Base-by-base conservation (phyloP, 768 basidiomycete genomes). In the Macrocybe gigantea region DNA sequence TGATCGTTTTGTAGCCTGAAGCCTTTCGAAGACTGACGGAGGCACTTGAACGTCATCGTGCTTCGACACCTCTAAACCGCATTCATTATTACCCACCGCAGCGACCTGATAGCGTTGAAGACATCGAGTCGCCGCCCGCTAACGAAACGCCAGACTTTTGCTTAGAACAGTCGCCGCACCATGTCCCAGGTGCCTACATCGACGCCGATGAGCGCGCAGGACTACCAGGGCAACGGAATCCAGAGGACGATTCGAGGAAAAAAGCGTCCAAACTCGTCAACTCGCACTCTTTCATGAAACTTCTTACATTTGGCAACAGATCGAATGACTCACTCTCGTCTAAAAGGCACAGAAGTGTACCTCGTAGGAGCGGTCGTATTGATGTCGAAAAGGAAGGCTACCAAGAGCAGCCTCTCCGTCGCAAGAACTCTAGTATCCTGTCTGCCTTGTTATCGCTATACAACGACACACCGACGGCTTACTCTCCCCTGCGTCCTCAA, bases 141-240 rank as follows among this genome's bases (percentile, higher is more conserved):
- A 29, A 50, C 52, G 1, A 55, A 57, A 7, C 57, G 60, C 6
- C 55, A 45, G 6, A 43, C 53, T 10, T 62, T 56, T 38, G 5
- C 35, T 39, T 35, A 10, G n/a, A 14, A 4, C 60, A 53, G 9
- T 54, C 63, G 2, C 65, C 66, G 1, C 66, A 64, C 34, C 54
- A 67, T 11, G 64, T 79, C 4, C 77, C 77, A 0, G 80, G 76
- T 35, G 70, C 67, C 41, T 84, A 73, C 58, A 82, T 88, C 54
- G 79, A 78, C 46, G 74, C 78, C 0, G 61, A 73, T 41, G 88
- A 90, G 61, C 76, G 71, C 41, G 81, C 79, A 35, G 87, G 87
- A 0, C 61, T 90, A 29, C 71, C 73, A 35, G 56, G 71, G 9
- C 57, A 62, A 36, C 57, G 68, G 36, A 55, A 69, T 50, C 41